phyloP scores from a whole-genome alignment of 2,329 filamentous ascomycete genomes.

The Fusarium camptoceras region DNA sequence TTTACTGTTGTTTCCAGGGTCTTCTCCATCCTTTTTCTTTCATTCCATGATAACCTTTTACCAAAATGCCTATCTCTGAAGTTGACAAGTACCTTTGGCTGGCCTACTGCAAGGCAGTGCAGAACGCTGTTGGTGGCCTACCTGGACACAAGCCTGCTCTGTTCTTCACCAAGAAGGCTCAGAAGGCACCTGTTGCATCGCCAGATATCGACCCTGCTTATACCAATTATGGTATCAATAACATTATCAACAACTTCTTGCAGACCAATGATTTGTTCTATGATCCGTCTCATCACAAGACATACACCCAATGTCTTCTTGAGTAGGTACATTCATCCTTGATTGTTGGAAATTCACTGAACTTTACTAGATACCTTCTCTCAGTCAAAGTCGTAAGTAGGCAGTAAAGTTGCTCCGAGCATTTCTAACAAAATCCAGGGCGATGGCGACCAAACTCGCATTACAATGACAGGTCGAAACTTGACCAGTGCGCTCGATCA shows the following conservation, averaged over 20 bases:
- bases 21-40: not conserved
- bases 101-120: constrained; percentile 35
- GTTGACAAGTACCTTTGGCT: constrained; percentile 35
- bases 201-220: constrained; percentile 29
- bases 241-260: constrained; percentile 34
- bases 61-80: constrained; percentile 21
- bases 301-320: constrained; percentile 30
- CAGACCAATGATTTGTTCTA: constrained; percentile 33
- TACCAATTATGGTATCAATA: constrained; percentile 34
- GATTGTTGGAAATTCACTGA: not conserved
- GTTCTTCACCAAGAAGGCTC: constrained; percentile 39
- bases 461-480: constrained; percentile 9
- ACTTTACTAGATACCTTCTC: constrained; percentile 19
- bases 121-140: constrained; percentile 35
- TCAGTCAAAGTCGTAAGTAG: constrained; percentile 31
- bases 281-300: constrained; percentile 37
- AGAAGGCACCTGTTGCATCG: constrained; percentile 36
- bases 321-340: constrained; percentile 5
- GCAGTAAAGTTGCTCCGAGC: accelerated
- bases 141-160: constrained; percentile 38
- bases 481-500: constrained; percentile 19
- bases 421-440: constrained; percentile 17
- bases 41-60: too few relatives aligned
- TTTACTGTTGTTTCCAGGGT: not conserved
- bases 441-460: not conserved